A percentile compares a stretch with the other conserved stretches of the same genome.
Conservation (phyloP, 495 filamentous ascomycete species). For the Xylaria venustula region DNA sequence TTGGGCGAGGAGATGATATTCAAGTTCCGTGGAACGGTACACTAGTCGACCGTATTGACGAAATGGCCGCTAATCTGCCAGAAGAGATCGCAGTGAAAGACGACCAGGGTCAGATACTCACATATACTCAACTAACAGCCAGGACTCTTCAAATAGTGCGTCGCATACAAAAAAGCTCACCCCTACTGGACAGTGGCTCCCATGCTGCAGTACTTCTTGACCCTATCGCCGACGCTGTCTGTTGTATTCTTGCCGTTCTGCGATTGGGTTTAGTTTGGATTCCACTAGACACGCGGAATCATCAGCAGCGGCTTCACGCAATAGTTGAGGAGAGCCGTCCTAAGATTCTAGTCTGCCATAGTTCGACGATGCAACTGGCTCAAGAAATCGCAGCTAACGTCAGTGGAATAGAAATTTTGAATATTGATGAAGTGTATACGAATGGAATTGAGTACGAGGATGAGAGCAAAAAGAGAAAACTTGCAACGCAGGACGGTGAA, state of each 20-base stretch:
- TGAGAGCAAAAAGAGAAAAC: no score
- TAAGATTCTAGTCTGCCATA: neutral
- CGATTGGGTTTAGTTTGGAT: neutral
- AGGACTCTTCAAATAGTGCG: neutral
- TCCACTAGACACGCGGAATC: slow-evolving; percentile 6
- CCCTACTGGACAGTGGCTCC: neutral
- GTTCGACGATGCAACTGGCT: neutral
- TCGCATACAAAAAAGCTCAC: neutral
- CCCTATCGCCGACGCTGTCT: neutral
- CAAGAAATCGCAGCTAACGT: neutral
- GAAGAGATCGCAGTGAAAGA: slow-evolving; percentile 17
- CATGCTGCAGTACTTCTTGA: neutral
- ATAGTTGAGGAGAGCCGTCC: slow-evolving; percentile 3
- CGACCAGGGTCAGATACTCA: slow-evolving; percentile 7
- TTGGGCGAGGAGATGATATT: neutral
- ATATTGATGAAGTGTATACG: neutral
- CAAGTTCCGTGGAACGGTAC: slow-evolving; percentile 8
- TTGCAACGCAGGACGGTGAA: no score
- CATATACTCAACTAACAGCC: slow-evolving; percentile 9
- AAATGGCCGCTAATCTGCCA: slow-evolving; percentile 6
- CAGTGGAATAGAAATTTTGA: neutral
- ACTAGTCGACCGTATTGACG: slow-evolving; percentile 20
- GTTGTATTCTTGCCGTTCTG: slow-evolving; percentile 2
- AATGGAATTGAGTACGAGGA: no score
- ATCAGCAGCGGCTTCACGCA: neutral